Conservation (phyloP, 129 eudicot species). For the Escallonia herrerae region DNA sequence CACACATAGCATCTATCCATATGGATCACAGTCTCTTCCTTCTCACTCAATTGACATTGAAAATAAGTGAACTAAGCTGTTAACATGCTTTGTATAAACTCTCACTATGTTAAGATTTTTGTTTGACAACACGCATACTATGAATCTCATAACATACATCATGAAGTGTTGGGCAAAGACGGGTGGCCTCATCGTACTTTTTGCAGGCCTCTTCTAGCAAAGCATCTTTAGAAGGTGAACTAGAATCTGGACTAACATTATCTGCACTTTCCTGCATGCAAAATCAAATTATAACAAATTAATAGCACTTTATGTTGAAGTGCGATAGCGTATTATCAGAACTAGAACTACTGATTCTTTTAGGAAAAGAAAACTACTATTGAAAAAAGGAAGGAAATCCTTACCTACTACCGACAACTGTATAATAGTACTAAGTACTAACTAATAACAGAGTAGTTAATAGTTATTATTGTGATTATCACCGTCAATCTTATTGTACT, state of each 20-base stretch:
- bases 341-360: background rate
- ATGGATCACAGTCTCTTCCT: background rate
- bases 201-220: conserved; percentile 93
- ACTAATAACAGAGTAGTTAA: too few species aligned
- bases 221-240: conserved; percentile 80
- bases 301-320: background rate
- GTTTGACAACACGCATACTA: conserved; percentile 3
- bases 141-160: conserved; percentile 44
- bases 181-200: conserved; percentile 87
- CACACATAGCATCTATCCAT: background rate
- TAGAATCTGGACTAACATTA: conserved; percentile 61
- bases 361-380: too few species aligned
- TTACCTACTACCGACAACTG: too few species aligned
- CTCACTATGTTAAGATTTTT: background rate
- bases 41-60: background rate
- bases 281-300: background rate
- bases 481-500: too few species aligned
- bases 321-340: background rate
- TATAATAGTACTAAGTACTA: too few species aligned
- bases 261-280: conserved; percentile 91
- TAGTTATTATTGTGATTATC: too few species aligned
- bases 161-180: conserved; percentile 80
- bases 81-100: background rate
- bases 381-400: too few species aligned
- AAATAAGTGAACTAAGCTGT: too few species aligned